Evolutionary conservation across 139 green algal species (phyloP).

Genomic region (Chlorella sp.): DNA sequence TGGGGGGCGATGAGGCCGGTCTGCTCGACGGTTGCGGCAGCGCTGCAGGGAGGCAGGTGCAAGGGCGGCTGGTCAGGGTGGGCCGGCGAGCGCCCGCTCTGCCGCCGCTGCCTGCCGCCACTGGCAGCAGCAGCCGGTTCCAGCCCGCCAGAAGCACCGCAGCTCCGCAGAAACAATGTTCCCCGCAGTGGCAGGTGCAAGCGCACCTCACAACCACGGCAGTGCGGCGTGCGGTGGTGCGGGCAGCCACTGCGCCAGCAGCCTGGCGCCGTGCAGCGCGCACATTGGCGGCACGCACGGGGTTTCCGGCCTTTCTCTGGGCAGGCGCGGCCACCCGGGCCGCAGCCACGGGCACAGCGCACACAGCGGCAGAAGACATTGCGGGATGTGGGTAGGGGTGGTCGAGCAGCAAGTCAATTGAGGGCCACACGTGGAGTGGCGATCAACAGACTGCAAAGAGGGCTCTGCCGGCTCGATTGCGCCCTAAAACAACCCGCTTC

Average conservation of each 20-base stretch:
- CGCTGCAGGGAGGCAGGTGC: constrained; percentile 15
- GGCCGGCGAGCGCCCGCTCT: neutral
- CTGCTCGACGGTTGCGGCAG: constrained; percentile 33
- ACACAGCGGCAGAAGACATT: neutral
- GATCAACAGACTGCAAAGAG: neutral
- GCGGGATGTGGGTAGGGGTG: neutral
- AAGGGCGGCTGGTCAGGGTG: neutral
- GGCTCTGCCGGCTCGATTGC: neutral
- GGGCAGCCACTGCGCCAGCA: neutral
- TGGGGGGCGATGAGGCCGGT: constrained; percentile 77
- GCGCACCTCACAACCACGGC: constrained; percentile 28
- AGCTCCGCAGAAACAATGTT: neutral
- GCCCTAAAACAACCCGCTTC: too few species aligned
- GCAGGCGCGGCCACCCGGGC: neutral
- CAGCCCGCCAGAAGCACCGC: neutral
- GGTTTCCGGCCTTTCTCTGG: neutral
- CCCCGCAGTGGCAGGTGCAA: neutral
- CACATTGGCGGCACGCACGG: neutral
- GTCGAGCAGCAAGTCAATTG: neutral
- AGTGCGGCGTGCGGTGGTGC: neutral
- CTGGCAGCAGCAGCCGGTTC: neutral
- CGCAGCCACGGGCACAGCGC: neutral
- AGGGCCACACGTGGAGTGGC: neutral
- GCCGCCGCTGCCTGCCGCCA: neutral
- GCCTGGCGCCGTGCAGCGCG: neutral